Conservation (phyloP, 2,329 filamentous ascomycete genomes). For the Gnomoniopsis sp. region DNA sequence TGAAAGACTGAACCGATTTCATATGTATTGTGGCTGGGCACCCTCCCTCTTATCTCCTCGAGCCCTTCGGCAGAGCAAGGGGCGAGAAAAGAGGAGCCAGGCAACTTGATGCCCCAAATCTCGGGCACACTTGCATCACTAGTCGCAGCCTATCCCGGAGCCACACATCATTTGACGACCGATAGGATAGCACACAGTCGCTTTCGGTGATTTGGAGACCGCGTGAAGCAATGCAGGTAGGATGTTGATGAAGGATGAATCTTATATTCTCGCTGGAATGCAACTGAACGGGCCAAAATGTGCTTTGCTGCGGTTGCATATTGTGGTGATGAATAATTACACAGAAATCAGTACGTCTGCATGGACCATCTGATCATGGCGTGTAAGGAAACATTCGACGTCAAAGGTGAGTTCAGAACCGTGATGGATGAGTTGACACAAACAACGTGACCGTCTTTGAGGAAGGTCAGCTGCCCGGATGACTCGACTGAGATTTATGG, state of each 20-base stretch:
- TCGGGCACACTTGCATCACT: constrained; percentile 1
- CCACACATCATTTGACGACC: background rate
- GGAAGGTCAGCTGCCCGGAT: background rate
- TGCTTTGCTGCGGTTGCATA: background rate
- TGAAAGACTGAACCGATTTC: too few species aligned
- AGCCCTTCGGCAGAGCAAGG: background rate
- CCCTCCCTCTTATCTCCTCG: background rate
- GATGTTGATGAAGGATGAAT: too few species aligned
- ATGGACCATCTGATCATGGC: constrained; percentile 1
- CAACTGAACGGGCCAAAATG: background rate
- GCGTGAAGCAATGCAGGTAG: background rate
- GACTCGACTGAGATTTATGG: background rate
- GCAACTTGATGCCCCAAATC: background rate
- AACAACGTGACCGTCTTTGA: background rate
- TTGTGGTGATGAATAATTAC: too few species aligned
- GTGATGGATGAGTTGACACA: background rate
- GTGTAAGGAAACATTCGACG: background rate
- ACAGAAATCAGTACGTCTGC: background rate
- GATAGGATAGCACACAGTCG: background rate
- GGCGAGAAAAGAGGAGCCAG: background rate
- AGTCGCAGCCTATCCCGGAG: background rate
- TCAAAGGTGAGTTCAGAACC: background rate
- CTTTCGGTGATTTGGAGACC: constrained; percentile 10
- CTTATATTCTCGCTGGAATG: background rate
- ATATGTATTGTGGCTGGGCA: background rate